Evolutionary conservation across 331 rosid species (phyloP).

Genomic region (Arachis monticola): DNA sequence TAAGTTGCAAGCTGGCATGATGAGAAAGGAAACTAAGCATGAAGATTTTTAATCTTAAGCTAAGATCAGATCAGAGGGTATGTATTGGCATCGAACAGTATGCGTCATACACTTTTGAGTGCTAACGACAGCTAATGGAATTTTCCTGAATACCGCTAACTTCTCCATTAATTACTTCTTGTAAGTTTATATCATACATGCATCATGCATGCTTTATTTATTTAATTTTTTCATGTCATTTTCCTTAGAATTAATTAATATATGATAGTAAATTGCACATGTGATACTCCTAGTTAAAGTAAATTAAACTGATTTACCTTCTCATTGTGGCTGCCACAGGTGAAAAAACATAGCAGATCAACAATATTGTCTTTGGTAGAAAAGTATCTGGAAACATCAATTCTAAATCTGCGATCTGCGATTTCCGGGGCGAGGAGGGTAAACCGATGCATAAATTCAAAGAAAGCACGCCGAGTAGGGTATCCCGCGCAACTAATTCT

Average conservation of each 20-base stretch:
- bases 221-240: neutral
- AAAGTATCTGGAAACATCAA: conserved; percentile 27
- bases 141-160: neutral
- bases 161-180: neutral
- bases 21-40: neutral
- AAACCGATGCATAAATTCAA: conserved; percentile 83
- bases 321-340: conserved; percentile 72
- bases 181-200: too few relatives aligned
- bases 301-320: conserved; percentile 33
- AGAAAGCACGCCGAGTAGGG: conserved; percentile 94
- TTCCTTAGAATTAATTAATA: neutral
- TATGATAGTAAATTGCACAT: neutral
- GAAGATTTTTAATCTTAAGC: neutral
- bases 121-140: conserved; percentile 1
- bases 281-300: too few relatives aligned
- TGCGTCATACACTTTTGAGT: conserved; percentile 30
- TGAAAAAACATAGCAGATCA: conserved; percentile 40
- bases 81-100: neutral
- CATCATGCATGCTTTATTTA: neutral
- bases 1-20: neutral
- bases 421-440: conserved; percentile 86
- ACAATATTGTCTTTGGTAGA: conserved; percentile 22
- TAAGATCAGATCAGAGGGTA: too few relatives aligned
- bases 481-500: conserved; percentile 99
- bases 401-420: conserved; percentile 42